Conservation (phyloP, 768 basidiomycete species). For the Nidularia pulvinata region DNA sequence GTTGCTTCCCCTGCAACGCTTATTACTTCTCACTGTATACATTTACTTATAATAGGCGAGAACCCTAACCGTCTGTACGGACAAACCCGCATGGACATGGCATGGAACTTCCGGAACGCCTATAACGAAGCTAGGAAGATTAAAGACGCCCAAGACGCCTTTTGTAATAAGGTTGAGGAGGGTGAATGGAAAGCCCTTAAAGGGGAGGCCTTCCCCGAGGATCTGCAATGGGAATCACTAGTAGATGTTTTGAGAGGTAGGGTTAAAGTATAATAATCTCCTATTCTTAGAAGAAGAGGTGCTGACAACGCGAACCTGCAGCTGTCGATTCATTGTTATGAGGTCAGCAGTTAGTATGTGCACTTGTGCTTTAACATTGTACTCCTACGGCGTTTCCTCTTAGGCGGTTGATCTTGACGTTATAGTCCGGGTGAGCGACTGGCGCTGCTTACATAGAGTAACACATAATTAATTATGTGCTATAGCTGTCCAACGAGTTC, state of each 20-base stretch:
- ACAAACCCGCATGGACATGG: constrained; percentile 58
- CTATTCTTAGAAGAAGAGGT: neutral
- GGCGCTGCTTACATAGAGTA: neutral
- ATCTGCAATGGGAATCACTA: constrained; percentile 68
- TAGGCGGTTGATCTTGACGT: constrained; percentile 71
- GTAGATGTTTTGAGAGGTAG: constrained; percentile 73
- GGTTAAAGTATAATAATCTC: constrained; percentile 53
- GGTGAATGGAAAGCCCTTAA: constrained; percentile 41
- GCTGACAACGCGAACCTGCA: neutral
- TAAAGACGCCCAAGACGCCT: constrained; percentile 67
- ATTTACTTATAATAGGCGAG: constrained; percentile 51
- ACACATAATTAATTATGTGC: neutral
- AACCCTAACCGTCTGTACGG: constrained; percentile 50
- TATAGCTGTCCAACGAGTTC: constrained; percentile 78
- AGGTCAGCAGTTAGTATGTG: constrained; percentile 14
- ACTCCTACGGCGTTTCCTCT: neutral
- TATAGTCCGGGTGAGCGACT: constrained; percentile 49
- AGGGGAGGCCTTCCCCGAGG: constrained; percentile 54
- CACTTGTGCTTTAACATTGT: neutral
- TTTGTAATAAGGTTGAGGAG: constrained; percentile 49
- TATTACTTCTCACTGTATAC: too few species aligned
- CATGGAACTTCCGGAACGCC: constrained; percentile 71
- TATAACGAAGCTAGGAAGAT: constrained; percentile 70
- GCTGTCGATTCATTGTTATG: constrained; percentile 44
- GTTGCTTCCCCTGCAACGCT: too few species aligned